Evolutionary conservation across 2,329 filamentous ascomycete species (phyloP).

Genomic region (Pyricularia grisea): DNA sequence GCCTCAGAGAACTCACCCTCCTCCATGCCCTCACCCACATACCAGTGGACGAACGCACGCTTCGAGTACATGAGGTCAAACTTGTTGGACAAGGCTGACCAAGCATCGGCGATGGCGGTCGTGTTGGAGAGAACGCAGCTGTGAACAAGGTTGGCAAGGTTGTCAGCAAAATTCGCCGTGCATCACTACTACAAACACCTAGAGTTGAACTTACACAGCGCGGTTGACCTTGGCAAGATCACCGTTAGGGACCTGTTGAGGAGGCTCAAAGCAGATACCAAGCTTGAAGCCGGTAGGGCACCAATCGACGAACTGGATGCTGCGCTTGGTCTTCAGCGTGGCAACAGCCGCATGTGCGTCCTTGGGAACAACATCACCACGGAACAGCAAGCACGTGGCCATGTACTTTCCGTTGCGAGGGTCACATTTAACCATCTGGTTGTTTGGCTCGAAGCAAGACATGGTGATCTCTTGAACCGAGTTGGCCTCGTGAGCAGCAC

Average conservation of each 20-base stretch:
- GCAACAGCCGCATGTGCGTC: slow-evolving; percentile 60
- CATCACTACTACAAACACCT: background rate
- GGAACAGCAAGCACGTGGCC: slow-evolving; percentile 64
- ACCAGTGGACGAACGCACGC: slow-evolving; percentile 70
- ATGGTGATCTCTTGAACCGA: slow-evolving; percentile 56
- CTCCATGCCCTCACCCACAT: slow-evolving; percentile 86
- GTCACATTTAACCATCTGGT: slow-evolving; percentile 71
- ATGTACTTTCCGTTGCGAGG: slow-evolving; percentile 70
- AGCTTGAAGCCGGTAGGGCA: slow-evolving; percentile 70
- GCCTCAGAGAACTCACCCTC: slow-evolving; percentile 85
- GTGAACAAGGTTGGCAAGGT: background rate
- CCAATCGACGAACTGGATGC: slow-evolving; percentile 68
- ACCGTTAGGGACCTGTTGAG: slow-evolving; percentile 50
- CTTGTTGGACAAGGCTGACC: slow-evolving; percentile 64
- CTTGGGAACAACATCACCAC: slow-evolving; percentile 60
- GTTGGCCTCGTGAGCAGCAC: slow-evolving; percentile 81
- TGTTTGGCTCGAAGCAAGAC: slow-evolving; percentile 65
- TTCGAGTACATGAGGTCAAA: slow-evolving; percentile 74
- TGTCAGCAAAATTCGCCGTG: background rate
- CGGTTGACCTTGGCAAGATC: slow-evolving; percentile 54
- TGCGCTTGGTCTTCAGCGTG: slow-evolving; percentile 59
- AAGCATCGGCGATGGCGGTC: slow-evolving; percentile 64
- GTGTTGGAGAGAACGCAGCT: slow-evolving; percentile 65
- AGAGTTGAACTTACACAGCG: slow-evolving; percentile 29
- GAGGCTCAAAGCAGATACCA: slow-evolving; percentile 67